Evolutionary conservation across 2,329 filamentous ascomycete genomes (phyloP).

Genomic region (Ophiocordyceps camponoti-rufipedis): DNA sequence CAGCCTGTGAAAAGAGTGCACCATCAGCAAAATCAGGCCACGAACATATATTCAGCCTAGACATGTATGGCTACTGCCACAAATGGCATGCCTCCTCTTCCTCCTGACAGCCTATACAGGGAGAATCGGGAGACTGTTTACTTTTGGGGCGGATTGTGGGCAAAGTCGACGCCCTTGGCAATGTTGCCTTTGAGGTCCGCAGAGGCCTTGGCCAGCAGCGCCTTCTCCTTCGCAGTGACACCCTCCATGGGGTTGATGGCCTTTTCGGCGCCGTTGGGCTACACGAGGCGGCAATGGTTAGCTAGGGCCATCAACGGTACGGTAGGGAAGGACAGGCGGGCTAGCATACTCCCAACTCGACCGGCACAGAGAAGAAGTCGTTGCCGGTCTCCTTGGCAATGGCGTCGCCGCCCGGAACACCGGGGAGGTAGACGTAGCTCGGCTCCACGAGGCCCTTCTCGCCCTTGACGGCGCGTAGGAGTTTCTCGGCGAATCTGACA

Average conservation of each 20-base stretch:
- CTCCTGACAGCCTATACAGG: slow-evolving; percentile 10
- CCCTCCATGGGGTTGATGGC: slow-evolving; percentile 60
- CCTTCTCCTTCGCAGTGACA: slow-evolving; percentile 77
- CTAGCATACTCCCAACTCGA: slow-evolving; percentile 77
- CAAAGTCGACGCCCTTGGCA: slow-evolving; percentile 80
- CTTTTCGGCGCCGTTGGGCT: slow-evolving; percentile 77
- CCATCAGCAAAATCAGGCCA: slow-evolving; percentile 17
- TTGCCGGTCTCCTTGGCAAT: slow-evolving; percentile 67
- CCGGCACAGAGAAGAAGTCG: slow-evolving; percentile 91
- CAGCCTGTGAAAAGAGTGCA: slow-evolving; percentile 17
- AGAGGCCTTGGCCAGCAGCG: slow-evolving; percentile 57
- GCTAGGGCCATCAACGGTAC: slow-evolving; percentile 2
- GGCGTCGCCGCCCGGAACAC: slow-evolving; percentile 71
- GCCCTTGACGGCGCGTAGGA: slow-evolving; percentile 74
- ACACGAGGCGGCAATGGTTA: slow-evolving; percentile 6
- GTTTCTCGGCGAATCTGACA: slow-evolving; percentile 73
- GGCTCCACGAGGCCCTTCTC: slow-evolving; percentile 89
- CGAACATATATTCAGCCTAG: slow-evolving; percentile 17
- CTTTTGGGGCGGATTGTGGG: slow-evolving; percentile 76
- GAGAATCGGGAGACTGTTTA: slow-evolving; percentile 28
- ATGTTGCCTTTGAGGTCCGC: slow-evolving; percentile 83
- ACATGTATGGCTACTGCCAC: slow-evolving; percentile 14
- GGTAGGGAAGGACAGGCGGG: not conserved
- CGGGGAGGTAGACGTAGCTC: slow-evolving; percentile 87
- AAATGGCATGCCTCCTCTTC: slow-evolving; percentile 6